A percentile compares a stretch with the other conserved stretches of the same genome.
Evolutionary conservation across 179 eudicot genomes (phyloP).

Genomic region (Silene noctiflora): DNA sequence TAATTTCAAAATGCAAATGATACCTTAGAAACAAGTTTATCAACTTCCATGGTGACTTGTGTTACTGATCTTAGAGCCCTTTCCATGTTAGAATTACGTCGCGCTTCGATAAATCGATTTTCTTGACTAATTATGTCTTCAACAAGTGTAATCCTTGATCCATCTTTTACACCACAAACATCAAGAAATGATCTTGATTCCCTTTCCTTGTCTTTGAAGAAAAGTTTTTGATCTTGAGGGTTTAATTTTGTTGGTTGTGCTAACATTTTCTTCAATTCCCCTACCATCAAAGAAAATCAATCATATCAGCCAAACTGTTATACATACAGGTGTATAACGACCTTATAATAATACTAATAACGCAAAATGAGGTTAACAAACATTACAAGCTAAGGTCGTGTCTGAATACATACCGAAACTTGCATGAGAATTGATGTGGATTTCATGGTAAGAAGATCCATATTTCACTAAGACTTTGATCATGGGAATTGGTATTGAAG

Average conservation of each 20-base stretch:
- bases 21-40: conserved; percentile 64
- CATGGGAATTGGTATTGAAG: conserved; percentile 26
- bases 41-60: conserved; percentile 56
- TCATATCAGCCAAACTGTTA: background rate
- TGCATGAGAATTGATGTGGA: conserved; percentile 58
- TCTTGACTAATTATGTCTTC: conserved; percentile 49
- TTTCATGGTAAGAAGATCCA: conserved; percentile 51
- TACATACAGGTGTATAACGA: background rate
- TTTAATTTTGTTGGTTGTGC: conserved; percentile 50
- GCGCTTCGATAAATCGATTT: conserved; percentile 36
- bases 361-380: too few species aligned
- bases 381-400: background rate
- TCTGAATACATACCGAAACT: conserved; percentile 52
- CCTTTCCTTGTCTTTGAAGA: conserved; percentile 66
- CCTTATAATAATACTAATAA: background rate
- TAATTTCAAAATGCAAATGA: background rate
- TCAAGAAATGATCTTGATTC: conserved; percentile 65
- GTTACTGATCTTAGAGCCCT: conserved; percentile 47
- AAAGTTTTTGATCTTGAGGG: conserved; percentile 56
- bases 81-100: conserved; percentile 41
- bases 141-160: conserved; percentile 54
- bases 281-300: conserved; percentile 26
- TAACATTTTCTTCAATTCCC: conserved; percentile 68
- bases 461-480: conserved; percentile 55
- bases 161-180: conserved; percentile 59